Evolutionary conservation across 768 basidiomycete genomes (phyloP).

Genomic region (Hortiboletus flavorubellus): DNA sequence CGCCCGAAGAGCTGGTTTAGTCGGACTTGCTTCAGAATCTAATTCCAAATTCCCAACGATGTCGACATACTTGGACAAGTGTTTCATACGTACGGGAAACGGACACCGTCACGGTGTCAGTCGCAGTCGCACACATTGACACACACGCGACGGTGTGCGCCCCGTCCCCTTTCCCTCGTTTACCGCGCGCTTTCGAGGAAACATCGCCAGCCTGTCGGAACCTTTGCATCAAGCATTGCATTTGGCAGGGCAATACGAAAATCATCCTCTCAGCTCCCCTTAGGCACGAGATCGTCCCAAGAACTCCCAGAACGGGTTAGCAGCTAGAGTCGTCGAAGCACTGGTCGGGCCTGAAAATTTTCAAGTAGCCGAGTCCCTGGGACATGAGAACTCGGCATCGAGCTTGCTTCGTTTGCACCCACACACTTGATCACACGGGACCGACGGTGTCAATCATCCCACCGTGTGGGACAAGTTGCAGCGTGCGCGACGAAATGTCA

Average conservation of each 20-base stretch:
- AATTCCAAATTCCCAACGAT: conserved; percentile 10
- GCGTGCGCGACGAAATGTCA: background rate
- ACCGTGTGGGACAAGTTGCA: background rate
- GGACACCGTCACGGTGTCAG: background rate
- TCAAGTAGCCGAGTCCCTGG: background rate
- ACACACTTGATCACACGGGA: background rate
- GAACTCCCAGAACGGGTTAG: background rate
- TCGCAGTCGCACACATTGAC: background rate
- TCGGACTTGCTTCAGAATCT: background rate
- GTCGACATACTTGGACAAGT: background rate
- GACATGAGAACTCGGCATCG: background rate
- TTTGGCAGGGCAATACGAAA: background rate
- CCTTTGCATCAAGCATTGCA: conserved; percentile 1
- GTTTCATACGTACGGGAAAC: conserved; percentile 14
- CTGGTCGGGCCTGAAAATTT: no score
- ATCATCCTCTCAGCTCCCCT: background rate
- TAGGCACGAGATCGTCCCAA: conserved; percentile 12
- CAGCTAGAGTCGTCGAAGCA: no score
- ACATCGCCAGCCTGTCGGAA: conserved; percentile 16
- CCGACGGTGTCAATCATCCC: background rate
- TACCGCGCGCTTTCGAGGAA: background rate
- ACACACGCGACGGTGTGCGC: background rate
- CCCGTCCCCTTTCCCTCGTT: background rate
- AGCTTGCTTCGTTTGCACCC: background rate
- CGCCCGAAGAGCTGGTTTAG: background rate